Conservation (phyloP, 106 monocot genomes). For the Dioscorea alata region DNA sequence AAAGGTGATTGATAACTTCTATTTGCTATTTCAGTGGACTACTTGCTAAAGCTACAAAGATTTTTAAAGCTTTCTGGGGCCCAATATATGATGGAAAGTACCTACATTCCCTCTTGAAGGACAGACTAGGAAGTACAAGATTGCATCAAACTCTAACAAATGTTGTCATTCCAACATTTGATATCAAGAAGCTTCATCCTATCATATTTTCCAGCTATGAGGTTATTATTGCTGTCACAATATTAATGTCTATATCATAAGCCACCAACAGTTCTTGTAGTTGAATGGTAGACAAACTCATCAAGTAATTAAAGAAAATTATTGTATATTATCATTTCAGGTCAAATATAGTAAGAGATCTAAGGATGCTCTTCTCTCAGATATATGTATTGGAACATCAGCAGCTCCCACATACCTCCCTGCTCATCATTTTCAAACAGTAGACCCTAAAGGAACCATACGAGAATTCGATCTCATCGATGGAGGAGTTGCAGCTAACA, state of each 20-base stretch:
- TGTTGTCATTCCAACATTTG: conserved; percentile 10
- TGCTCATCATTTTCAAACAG: conserved; percentile 31
- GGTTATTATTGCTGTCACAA: not conserved
- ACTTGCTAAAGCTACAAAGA: not conserved
- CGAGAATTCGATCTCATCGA: conserved; percentile 44
- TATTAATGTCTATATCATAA: not conserved
- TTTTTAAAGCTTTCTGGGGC: not conserved
- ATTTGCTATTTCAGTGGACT: not conserved
- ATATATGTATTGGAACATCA: conserved; percentile 53
- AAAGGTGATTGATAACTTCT: too few relatives aligned
- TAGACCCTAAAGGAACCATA: conserved; percentile 7
- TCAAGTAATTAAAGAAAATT: not conserved
- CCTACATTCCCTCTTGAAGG: not conserved
- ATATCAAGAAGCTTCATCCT: conserved; percentile 6
- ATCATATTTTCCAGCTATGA: not conserved
- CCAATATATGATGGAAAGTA: conserved; percentile 11
- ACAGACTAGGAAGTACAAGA: not conserved
- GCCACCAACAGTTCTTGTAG: too few relatives aligned
- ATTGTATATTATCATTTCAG: conserved; percentile 10
- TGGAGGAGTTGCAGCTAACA: conserved; percentile 58
- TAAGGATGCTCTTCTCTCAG: conserved; percentile 39
- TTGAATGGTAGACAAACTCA: too few relatives aligned
- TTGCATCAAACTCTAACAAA: conserved; percentile 5
- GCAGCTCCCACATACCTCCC: conserved; percentile 68
- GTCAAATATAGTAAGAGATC: not conserved